A percentile compares a stretch with the other conserved stretches of the same genome.
Conservation (phyloP, 1,284 basidiomycete genomes). For the Ceraceosorus guamensis region DNA sequence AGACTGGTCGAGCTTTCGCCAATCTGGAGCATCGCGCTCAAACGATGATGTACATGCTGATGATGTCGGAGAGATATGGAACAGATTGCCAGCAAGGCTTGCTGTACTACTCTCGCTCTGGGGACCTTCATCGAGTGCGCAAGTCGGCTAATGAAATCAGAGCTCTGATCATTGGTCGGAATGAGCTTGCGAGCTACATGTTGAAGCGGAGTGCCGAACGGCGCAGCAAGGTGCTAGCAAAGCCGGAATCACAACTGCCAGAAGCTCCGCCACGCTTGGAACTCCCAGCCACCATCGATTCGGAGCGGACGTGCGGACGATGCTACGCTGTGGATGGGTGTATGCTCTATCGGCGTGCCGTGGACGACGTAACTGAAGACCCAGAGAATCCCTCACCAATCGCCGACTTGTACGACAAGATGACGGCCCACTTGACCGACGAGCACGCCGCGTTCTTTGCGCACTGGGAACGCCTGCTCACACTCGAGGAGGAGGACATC, state of each 20-base stretch:
- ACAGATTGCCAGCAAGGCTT: conserved; percentile 60
- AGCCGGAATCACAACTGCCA: background rate
- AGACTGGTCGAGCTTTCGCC: conserved; percentile 74
- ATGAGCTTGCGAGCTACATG: conserved; percentile 75
- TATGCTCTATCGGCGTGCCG: conserved; percentile 79
- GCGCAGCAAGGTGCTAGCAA: background rate
- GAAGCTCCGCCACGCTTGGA: background rate
- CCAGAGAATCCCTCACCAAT: conserved; percentile 54
- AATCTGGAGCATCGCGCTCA: conserved; percentile 87
- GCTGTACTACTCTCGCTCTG: conserved; percentile 86
- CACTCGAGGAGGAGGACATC: conserved; percentile 81
- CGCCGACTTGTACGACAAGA: conserved; percentile 66
- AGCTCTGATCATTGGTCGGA: conserved; percentile 71
- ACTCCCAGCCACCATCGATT: conserved; percentile 76
- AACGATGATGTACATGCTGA: conserved; percentile 90
- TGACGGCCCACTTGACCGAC: conserved; percentile 70
- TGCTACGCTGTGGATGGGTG: conserved; percentile 81
- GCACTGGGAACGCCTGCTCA: conserved; percentile 79
- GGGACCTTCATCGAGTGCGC: conserved; percentile 75
- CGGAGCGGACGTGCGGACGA: conserved; percentile 65
- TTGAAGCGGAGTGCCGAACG: conserved; percentile 37
- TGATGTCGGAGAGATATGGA: conserved; percentile 83
- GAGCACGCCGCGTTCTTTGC: conserved; percentile 72
- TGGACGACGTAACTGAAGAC: conserved; percentile 26
- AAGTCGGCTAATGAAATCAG: conserved; percentile 71